Evolutionary conservation across 2,329 filamentous ascomycete genomes (phyloP), one percentile per base, ranked within the genome.

Genomic region (Myotisia sp.): DNA sequence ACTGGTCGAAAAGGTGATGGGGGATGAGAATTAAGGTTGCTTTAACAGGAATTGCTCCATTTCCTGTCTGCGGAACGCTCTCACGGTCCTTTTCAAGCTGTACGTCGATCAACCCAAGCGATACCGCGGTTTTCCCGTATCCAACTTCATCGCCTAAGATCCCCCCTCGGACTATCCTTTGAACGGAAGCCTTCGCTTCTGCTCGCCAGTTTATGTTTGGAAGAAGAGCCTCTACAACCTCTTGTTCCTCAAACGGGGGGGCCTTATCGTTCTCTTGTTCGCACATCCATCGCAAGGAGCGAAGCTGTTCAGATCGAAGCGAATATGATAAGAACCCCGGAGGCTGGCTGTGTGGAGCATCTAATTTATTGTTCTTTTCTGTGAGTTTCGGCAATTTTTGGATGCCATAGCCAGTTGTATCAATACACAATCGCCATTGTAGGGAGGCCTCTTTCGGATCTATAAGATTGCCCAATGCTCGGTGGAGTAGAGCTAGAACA

Each of bases 61-160:
- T 33, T 2, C 34, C 36, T 6, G 21, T 31, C 4, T 33, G 30
- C 13, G 30, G 26, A 6, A 40, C 13, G 7, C 39, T 26, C 29
- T 38, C 7, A 23, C 35, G 26, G 28, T 53, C 46, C 7, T 38
- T 39, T 6, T 53, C 39, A 19, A 60, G 59, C 28, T 67, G 60
- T 3, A 55, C 50, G 22, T 70, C 59, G 19, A 77, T 64, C 6
- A 79, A 51, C 1, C 63, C 72, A 8, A 79, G 58, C 2, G 65
- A 66, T 0, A 69, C 66, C 1, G 73, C 66, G 0, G 76, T 80
- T 45, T 81, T 80, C 0, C 76, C 76, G 46, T 75, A 79, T 0
- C 71, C 74, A 21, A 77, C 72, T 28, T 71, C 62, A 45, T 78
- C 73, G 2, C 74, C 74, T 21, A 78, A 58, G 12, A 79, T 61